Base-by-base conservation (phyloP, 2,329 filamentous ascomycete species). In the Pseudopyrenochaeta lycopersici region DNA sequence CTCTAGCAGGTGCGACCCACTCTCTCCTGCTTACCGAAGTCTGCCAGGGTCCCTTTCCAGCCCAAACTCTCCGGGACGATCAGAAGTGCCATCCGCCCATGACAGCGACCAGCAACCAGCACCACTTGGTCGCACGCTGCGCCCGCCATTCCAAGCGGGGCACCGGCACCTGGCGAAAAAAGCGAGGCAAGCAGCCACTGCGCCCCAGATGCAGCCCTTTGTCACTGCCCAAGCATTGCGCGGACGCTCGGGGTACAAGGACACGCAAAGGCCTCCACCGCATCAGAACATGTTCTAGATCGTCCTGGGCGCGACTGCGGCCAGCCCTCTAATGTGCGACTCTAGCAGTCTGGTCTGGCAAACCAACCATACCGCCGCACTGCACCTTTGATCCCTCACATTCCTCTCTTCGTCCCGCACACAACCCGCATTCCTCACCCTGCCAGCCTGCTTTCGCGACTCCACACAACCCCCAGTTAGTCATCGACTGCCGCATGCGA, bases 231-330 rank as follows among this genome's bases (percentile, higher is more conserved):
- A 31, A 12, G 31, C 47, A 7, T 11, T 21, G 36, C 33, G 50
- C 43, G 41, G 49, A 36, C 46, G 38, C 45, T 18, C 48, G 47
- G 52, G 20, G 45, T 44, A 42, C 50, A 48, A 58, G 56, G 55
- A 54, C 56, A 54, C 61, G 66, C 66, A 64, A 53, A 63, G 64
- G 55, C 58, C 56, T 54, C 57, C 64, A 63, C 63, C 50, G 52
- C 59, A 56, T 60, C 62, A 64, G 61, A 48, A 56, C 58, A 56
- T 54, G 70, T 72, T 72, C 69, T 72, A 72, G 70, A 73, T 71
- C 60, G 58, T 47, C 62, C 58, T 58, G 57, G 64, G 59, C 57
- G 56, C 58, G 61, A 56, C 51, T 60, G 61, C 52, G 50, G 54
- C 62, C 60, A 62, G 59, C 60, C 57, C 63, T 66, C 58, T 63